Base-by-base conservation (phyloP, 495 filamentous ascomycete genomes). In the Thermothielavioides terrestris region DNA sequence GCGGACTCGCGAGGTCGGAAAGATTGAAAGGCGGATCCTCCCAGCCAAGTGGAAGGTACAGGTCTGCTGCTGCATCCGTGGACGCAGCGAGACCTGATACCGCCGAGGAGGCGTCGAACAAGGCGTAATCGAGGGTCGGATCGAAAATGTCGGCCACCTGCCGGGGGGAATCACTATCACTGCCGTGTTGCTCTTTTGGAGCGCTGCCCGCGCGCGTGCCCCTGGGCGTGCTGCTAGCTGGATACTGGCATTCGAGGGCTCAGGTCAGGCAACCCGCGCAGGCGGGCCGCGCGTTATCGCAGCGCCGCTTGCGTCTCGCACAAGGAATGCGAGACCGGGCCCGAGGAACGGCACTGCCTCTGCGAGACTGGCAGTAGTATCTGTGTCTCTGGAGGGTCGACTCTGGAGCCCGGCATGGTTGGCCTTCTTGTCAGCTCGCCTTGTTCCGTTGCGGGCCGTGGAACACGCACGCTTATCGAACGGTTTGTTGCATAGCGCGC, bases 401-500 rank as follows among this genome's bases (percentile, higher is more conserved):
- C 14, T 42, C 47, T 50, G 18, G 2, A 27, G 18, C 11, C 17
- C 4, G 46, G 25, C n/a, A 26, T 14, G 10, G 46, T 41, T 27
- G 27, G 39, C 25, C 0, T 26, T 5, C 2, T 27, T 4, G 9
- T 11, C 37, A 14, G 22, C 7, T 15, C n/a, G n/a, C n/a, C n/a
- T n/a, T n/a, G n/a, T n/a, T n/a, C n/a, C n/a, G n/a, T n/a, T n/a
- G n/a, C n/a, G n/a, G n/a, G n/a, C n/a, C n/a, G n/a, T n/a, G n/a
- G n/a, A n/a, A n/a, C n/a, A 41, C 47, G 34, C 28, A 42, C 47
- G 17, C 27, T 50, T 50, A 17, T 50, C 37, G 20, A 50, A 50
- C 7, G 47, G 37, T 15, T 50, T 50, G 17, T 50, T 50, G 26
- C 47, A 42, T 12, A 28, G 47, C 26, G 1, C 14, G 30, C 47